Evolutionary conservation across 2,329 filamentous ascomycete species (phyloP), one percentile per base, ranked within the genome.

Genomic region (Fusarium neocosmosporiellum): DNA sequence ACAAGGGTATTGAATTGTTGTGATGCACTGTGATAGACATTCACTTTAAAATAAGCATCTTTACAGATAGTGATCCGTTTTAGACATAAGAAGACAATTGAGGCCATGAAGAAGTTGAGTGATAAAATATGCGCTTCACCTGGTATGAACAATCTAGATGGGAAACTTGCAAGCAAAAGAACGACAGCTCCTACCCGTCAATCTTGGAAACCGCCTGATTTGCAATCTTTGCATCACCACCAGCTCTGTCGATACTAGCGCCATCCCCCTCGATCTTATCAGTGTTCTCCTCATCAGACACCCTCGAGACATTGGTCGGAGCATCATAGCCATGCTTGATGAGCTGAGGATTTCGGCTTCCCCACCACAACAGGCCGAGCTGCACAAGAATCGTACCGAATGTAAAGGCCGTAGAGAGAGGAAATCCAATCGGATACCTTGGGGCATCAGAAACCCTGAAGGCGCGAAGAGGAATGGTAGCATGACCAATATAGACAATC

Each of bases 401-500:
- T 0, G 74, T 76, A 29, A 83, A 81, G 0, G 81, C 80, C 0
- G 80, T 80, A 0, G 79, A 76, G 2, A 83, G 67, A 1, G 82
- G 81, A 59, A 83, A 83, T 5, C 82, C 82, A 5, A 83, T 76
- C 0, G 81, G 80, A 39, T 83, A 83, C 4, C 70, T 67, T 0
- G 82, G 81, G 1, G 81, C 77, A 48, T 83, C 81, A 0, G 76
- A 72, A 0, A 81, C 81, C 22, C 79, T 77, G 60, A 81, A 83
- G 0, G 80, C 81, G 1, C 82, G 75, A 31, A 83, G 74, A 0
- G 82, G 82, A 5, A 83, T 82, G 0, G 82, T 83, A 2, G 81
- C 81, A 18, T 83, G 81, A 0, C 82, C 82, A 3, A 82, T 69
- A 33, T 83, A 83, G 1, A 83, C 81, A 4, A 83, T 66, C 8